Evolutionary conservation across 75 land plant species (phyloP), one percentile per base, ranked within the genome.

Genomic region (Sequoia sempervirens): DNA sequence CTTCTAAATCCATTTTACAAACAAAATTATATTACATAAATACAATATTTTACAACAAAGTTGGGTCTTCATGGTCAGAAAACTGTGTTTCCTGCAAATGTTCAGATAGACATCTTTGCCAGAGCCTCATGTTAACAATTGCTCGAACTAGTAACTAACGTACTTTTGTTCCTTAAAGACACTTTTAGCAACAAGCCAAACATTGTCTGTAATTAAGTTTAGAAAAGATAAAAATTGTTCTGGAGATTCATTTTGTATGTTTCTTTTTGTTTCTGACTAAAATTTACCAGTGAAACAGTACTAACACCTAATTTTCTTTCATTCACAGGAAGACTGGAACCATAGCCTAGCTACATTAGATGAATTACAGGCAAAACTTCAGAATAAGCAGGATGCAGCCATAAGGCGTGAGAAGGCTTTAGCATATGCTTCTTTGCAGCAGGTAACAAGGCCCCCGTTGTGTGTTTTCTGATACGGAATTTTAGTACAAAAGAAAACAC

Each of bases 401-500:
- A 82, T 84, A 79, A 89, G 88, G 74, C 61, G 90, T 38, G 90
- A 89, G 74, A 84, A 86, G 64, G 90, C 90, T 34, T 82, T 89
- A 54, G 90, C 90, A 18, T 89, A 89, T 66, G 90, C 90, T 36
- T 88, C 88, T 78, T 89, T 90, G 26, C 90, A 89, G 47, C 90
- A 87, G 90, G 90, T 89, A 85, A 43, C 34, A 38, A 78, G 38
- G 46, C 80, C 47, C 80, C 40, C 53, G 53, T 12, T 41, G 7
- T 32, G 15, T 26, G 26, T 70, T 73, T n/a, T 83, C 34, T 47
- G 50, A 69, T 23, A 58, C 0, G 76, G 78, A 66, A 37, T 38
- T 79, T 13, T 66, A 10, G 20, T 83, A 32, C 18, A 41, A 41
- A 37, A 41, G 15, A 75, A 72, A 66, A 41, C 41, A 40, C 45